A percentile compares a stretch with the other conserved stretches of the same genome.
These are phyloP conservation scores for Funneliformis mosseae DNA, from an alignment of 192 early-diverging fungal genomes.

Conservation along the genomic window DNA sequence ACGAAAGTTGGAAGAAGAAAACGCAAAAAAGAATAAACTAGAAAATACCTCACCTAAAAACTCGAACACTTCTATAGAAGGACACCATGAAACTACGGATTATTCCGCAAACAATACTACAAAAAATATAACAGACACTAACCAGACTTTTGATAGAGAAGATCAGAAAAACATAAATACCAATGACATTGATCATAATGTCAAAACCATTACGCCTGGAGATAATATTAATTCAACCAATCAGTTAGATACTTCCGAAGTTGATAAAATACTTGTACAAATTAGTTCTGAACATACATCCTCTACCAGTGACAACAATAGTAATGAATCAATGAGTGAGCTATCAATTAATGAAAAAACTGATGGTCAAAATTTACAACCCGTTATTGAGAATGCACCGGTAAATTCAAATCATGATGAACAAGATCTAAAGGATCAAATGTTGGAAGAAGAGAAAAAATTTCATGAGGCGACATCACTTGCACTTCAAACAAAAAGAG, in stretches of 20 bases:
- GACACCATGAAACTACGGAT: not conserved
- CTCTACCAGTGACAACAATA: not conserved
- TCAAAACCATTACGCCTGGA: not conserved
- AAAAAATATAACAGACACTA: slow-evolving; percentile 13
- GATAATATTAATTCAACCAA: not conserved
- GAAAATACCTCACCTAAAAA: not conserved
- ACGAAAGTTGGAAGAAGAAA: slow-evolving; percentile 27
- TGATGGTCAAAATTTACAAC: not conserved
- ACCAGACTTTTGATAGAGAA: not conserved
- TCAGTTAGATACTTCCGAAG: not conserved
- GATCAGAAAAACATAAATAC: not conserved
- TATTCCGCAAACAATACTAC: not conserved
- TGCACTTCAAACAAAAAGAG: slow-evolving; percentile 5
- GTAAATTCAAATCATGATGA: not conserved
- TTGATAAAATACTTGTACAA: not conserved
- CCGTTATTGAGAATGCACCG: not conserved
- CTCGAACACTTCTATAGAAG: not conserved
- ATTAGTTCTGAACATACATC: not conserved
- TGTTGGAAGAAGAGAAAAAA: slow-evolving; percentile 18
- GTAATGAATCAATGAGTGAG: not conserved
- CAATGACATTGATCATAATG: not conserved
- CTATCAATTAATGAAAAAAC: not conserved
- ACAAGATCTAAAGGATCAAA: not conserved
- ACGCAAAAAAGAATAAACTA: slow-evolving; percentile 13
- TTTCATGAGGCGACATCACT: not conserved